phyloP scores from a whole-genome alignment of 371 early-diverging fungal genomes.

The Mucor circinelloides region DNA sequence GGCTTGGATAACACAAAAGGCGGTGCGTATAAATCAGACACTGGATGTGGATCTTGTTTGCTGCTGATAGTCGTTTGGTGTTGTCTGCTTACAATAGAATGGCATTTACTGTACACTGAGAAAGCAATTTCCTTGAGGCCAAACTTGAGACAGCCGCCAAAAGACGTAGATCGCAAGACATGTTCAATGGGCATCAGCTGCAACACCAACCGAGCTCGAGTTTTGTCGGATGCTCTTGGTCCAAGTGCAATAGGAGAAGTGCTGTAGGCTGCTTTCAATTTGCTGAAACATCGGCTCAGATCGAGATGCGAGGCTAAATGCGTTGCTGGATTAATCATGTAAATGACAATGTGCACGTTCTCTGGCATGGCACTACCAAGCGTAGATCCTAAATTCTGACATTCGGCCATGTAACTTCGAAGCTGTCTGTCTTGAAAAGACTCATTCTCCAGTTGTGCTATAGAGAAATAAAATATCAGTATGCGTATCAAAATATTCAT shows the following conservation, averaged over 20 bases:
- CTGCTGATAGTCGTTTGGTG: background rate
- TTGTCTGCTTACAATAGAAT: conserved; percentile 31
- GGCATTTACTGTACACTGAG: conserved; percentile 62
- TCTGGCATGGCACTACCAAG: conserved; percentile 36
- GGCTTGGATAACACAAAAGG: conserved; percentile 56
- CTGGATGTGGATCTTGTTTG: background rate
- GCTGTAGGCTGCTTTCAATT: conserved; percentile 37
- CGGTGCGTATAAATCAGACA: conserved; percentile 52
- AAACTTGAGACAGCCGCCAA: conserved; percentile 58
- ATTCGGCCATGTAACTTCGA: conserved; percentile 54
- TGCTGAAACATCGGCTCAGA: conserved; percentile 58
- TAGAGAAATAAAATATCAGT: background rate
- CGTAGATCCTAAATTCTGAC: conserved; percentile 50
- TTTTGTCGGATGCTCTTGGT: background rate
- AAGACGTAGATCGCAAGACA: conserved; percentile 49
- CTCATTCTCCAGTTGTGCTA: conserved; percentile 37
- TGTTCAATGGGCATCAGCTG: conserved; percentile 68
- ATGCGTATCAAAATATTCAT: background rate
- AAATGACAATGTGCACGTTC: conserved; percentile 54
- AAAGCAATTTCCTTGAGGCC: conserved; percentile 67
- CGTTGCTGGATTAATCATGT: conserved; percentile 60
- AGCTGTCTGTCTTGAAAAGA: conserved; percentile 44
- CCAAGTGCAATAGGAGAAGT: background rate
- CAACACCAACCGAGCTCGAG: conserved; percentile 46
- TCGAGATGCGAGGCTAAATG: conserved; percentile 54